Base-by-base conservation (phyloP, 2,329 filamentous ascomycete genomes). In the Diplodia intermedia region DNA sequence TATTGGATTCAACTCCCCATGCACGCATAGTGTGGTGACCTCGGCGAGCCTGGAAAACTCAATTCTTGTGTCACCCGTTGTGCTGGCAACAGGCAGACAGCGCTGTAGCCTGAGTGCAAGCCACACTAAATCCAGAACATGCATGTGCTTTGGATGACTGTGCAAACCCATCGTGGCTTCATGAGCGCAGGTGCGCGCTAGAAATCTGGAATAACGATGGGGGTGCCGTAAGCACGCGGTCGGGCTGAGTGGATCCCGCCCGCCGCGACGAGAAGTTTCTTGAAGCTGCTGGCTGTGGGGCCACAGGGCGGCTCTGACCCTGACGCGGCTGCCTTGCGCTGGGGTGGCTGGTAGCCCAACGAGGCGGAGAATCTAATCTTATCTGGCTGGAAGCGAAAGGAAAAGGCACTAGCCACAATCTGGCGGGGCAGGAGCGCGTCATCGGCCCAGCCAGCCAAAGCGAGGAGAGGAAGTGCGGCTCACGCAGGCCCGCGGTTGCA, bases 391-490 rank as follows among this genome's bases (percentile, higher is more conserved):
- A 26, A 26, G 26, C 26, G 26, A 26, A 26, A 26, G 26, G 60
- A 31, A 31, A 36, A 36, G 26, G 36, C 38, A 56, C 63, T 33
- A 29, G 52, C 52, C 38, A 57, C 52, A 67, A 61, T 38, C 31
- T 49, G 52, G 52, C 40, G 61, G 61, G 61, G 61, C 61, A 65
- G 29, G 29, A 26, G 23, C 49, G 65, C 65, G 65, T 67, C 65
- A 67, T 67, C 40, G 65, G 36, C 18, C 38, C 14, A 47, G 63
- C 38, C 15, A 11, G 18, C 47, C 31, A 12, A 40, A 18, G 5
- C n/a, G n/a, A 43, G 55, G 8, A 11, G 29, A 47, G 11, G 14
- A 29, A 52, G 15, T 54, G 61, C 33, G 29, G 54, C 31, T 20
- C 29, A 23, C 36, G 18, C 23, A 43, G 52, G 29, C 23, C 36